Percentiles rank a stretch among this genome's conserved stretches.
Evolutionary conservation across 352 stramenopile species (phyloP).

Genomic region (Aphanomyces cochlioides): DNA sequence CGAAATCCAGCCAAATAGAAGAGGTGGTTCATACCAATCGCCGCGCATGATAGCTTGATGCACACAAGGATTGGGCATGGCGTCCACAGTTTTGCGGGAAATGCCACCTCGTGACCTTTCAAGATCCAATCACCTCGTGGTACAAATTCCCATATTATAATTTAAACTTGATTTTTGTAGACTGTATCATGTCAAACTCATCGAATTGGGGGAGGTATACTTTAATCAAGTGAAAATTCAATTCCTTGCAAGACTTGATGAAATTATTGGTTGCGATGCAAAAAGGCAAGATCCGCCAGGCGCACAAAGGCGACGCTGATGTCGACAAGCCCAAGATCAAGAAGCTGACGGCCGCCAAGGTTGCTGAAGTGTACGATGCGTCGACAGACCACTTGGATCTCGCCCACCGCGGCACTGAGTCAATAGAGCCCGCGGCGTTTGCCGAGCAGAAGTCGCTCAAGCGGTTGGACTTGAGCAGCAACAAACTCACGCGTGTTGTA

Average conservation of each 20-base stretch:
- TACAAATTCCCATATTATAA: too few relatives aligned
- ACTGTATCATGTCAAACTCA: too few relatives aligned
- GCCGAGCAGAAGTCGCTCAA: slow-evolving; percentile 3
- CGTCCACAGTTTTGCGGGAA: too few relatives aligned
- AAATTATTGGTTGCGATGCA: neutral
- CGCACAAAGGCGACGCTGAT: slow-evolving; percentile 7
- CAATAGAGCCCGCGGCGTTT: slow-evolving; percentile 59
- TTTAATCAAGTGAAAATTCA: too few relatives aligned
- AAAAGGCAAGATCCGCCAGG: slow-evolving; percentile 5
- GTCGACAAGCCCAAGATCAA: slow-evolving; percentile 73
- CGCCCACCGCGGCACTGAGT: slow-evolving; percentile 67
- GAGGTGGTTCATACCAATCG: too few relatives aligned
- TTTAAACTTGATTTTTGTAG: too few relatives aligned
- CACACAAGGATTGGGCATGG: too few relatives aligned
- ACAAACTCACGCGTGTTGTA: slow-evolving; percentile 27
- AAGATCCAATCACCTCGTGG: too few relatives aligned
- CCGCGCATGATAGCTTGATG: too few relatives aligned
- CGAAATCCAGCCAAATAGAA: too few relatives aligned
- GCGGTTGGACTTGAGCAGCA: slow-evolving; percentile 17
- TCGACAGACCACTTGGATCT: slow-evolving; percentile 59
- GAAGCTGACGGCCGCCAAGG: slow-evolving; percentile 82
- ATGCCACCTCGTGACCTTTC: too few relatives aligned
- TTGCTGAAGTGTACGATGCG: slow-evolving; percentile 49
- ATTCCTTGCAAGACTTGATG: neutral
- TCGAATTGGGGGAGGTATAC: too few relatives aligned